These are phyloP conservation scores for Fusarium bulbicola DNA, from an alignment of 2,329 filamentous ascomycete genomes.

Conservation along the genomic window DNA sequence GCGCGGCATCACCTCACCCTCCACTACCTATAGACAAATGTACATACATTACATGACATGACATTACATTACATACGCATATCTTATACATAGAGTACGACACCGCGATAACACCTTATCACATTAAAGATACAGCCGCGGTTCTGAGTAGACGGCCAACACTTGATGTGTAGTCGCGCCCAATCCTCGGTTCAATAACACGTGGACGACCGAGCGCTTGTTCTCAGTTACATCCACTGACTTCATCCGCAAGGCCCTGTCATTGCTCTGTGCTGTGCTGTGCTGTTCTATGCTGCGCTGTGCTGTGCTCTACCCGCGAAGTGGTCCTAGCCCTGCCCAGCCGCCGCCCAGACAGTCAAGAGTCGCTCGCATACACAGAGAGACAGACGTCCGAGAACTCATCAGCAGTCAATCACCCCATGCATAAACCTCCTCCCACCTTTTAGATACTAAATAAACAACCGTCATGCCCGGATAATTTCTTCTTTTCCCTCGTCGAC, in stretches of 20 bases:
- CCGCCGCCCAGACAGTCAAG: conserved; percentile 17
- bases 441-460: conserved; percentile 37
- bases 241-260: conserved; percentile 1
- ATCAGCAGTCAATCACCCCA: conserved; percentile 28
- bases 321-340: conserved; percentile 25
- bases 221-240: conserved; percentile 21
- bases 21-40: background rate
- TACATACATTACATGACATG: background rate
- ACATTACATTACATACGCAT: conserved; percentile 1
- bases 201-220: conserved; percentile 40
- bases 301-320: background rate
- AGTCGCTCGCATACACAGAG: background rate
- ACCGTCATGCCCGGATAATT: conserved; percentile 30
- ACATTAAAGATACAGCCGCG: conserved; percentile 25
- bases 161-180: conserved; percentile 39
- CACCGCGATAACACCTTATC: conserved; percentile 15
- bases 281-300: background rate
- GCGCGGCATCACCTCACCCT: conserved; percentile 8
- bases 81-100: conserved; percentile 12
- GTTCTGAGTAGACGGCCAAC: conserved; percentile 14
- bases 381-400: conserved; percentile 14
- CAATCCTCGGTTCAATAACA: conserved; percentile 43
- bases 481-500: conserved; percentile 3
- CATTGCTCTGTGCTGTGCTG: background rate
- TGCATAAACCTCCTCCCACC: conserved; percentile 24